Evolutionary conservation across 169 alveolate species (phyloP), one percentile per base, ranked within the genome.

Genomic region (Eimeria maxima): DNA sequence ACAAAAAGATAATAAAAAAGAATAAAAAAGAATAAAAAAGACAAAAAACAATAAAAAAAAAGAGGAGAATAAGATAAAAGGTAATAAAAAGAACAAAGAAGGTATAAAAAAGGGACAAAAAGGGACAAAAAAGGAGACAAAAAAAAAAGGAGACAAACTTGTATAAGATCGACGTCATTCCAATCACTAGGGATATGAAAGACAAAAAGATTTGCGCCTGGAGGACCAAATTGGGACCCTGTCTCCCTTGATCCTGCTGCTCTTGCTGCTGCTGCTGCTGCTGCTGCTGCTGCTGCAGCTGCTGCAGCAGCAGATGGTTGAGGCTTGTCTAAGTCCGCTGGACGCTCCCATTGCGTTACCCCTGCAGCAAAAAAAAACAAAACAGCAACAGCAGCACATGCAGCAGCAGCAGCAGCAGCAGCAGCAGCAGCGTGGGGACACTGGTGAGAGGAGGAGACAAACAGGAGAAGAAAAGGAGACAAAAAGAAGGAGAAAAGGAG

Each of bases 161-260:
- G 95, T 53, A 98, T 95, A 38, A 98, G 97, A 74, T 98, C 99
- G 11, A 95, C 87, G 74, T 98, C 98, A n/a, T 97, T 98, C 99
- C 99, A 98, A 69, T 98, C 99, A 83, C 97, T 97, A 29, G 99
- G 99, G 38, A 98, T 97, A 97, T 98, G 99, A 97, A 98, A 98
- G 73, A 98, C 97, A 96, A 98, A 98, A n/a, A 98, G 96, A 81
- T 98, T 98, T 45, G 99, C 98, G n/a, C 99, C 99, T 2, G 98
- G 98, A 22, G 99, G 99, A 13, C 99, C 99, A 50, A 76, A 97
- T 38, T 33, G 76, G 47, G 74, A 71, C 45, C 67, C 76, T 5
- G 76, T 44, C 50, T 67, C 80, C 44, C 89, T 13, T 0, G 69
- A n/a, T 38, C 91, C n/a, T 47, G 84, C 96, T 4, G 88, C 96